Conservation (phyloP, 306 rosid genomes). For the Echinosophora koreensis region DNA sequence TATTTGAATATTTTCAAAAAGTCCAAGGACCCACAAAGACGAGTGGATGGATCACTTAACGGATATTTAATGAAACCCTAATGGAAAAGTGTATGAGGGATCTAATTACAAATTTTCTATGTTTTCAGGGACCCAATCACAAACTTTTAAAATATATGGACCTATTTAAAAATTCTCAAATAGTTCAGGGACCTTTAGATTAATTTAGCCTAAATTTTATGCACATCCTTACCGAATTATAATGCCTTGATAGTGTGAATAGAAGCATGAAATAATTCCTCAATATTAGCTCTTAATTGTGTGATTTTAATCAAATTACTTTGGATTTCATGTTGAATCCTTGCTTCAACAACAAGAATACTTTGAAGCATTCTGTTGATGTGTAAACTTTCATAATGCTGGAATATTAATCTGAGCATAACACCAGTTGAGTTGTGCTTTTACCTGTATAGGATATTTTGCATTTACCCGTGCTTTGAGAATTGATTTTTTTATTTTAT, state of each 20-base stretch:
- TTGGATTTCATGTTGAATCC: neutral
- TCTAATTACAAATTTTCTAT: too few species aligned
- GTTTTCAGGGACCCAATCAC: too few species aligned
- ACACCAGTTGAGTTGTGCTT: constrained; percentile 21
- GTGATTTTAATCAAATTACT: constrained; percentile 2
- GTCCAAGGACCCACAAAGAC: too few species aligned
- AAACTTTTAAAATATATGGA: too few species aligned
- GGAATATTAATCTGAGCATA: constrained; percentile 9
- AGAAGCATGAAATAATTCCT: neutral
- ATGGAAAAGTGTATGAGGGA: too few species aligned
- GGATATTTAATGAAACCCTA: too few species aligned
- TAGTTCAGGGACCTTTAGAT: too few species aligned
- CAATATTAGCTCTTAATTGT: neutral
- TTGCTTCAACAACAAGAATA: constrained; percentile 17
- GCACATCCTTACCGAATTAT: neutral
- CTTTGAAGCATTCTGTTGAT: neutral
- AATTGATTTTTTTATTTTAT: neutral
- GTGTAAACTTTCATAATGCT: neutral
- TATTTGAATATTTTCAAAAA: too few species aligned
- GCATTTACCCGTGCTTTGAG: neutral
- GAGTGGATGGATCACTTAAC: too few species aligned
- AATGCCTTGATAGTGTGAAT: neutral
- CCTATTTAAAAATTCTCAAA: too few species aligned
- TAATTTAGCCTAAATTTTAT: neutral
- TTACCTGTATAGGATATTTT: constrained; percentile 7